These are phyloP conservation scores for Ceratobasidium sp. DNA, from an alignment of 1,284 basidiomycete genomes.

Conservation along the genomic window DNA sequence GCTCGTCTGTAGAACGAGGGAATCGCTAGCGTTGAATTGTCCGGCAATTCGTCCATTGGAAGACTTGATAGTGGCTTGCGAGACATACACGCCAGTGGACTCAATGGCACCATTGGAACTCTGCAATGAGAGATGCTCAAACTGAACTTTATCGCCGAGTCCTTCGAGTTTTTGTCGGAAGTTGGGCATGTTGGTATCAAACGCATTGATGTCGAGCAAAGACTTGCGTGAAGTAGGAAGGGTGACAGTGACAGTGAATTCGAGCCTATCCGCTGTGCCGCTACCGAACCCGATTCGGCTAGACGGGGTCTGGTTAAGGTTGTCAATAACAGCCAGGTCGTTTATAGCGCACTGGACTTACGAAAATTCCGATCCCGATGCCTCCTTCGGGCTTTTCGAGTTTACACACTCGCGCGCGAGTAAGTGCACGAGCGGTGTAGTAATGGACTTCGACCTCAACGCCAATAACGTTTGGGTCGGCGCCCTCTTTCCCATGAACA, in stretches of 20 bases:
- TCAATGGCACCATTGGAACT: constrained; percentile 36
- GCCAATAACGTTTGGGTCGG: constrained; percentile 3
- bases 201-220: constrained; percentile 22
- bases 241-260: constrained; percentile 44
- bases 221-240: constrained; percentile 34
- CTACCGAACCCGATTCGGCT: constrained; percentile 9
- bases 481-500: constrained; percentile 17
- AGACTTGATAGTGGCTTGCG: constrained; percentile 40
- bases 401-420: constrained; percentile 32
- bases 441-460: constrained; percentile 33
- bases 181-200: constrained; percentile 43
- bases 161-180: constrained; percentile 44
- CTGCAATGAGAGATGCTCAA: constrained; percentile 34
- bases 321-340: neutral
- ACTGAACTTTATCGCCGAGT: constrained; percentile 38
- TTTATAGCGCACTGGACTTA: constrained; percentile 10
- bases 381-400: constrained; percentile 45
- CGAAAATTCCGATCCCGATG: constrained; percentile 45
- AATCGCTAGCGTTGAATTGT: constrained; percentile 35
- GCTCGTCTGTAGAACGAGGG: constrained; percentile 40
- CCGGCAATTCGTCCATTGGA: constrained; percentile 44
- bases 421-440: neutral
- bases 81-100: constrained; percentile 10
- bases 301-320: constrained; percentile 20
- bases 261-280: neutral